phyloP scores from a whole-genome alignment of 1,139 yeast species.

The Blastobotrys illinoisensis region DNA sequence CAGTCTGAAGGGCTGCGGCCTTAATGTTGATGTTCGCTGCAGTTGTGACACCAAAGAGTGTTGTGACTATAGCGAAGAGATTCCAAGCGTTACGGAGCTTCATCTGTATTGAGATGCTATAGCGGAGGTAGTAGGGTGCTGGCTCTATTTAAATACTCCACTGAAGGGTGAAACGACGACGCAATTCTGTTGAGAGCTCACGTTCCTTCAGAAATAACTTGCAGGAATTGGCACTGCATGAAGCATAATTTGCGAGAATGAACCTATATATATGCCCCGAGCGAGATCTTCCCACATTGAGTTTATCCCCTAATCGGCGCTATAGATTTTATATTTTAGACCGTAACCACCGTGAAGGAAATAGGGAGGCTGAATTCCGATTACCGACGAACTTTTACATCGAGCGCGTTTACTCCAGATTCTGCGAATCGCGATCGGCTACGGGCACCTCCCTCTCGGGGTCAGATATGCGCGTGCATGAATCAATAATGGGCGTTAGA shows the following conservation, averaged over 20 bases:
- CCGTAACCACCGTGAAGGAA: background rate
- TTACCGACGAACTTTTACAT: background rate
- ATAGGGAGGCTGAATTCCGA: background rate
- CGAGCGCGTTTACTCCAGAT: background rate
- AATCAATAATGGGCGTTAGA: background rate
- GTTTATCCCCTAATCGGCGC: too few species aligned
- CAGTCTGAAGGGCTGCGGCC: background rate
- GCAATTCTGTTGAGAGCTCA: too few species aligned
- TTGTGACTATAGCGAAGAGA: background rate
- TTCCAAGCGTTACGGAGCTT: background rate
- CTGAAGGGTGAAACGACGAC: too few species aligned
- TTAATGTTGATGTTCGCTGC: background rate
- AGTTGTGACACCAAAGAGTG: background rate
- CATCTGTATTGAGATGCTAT: background rate
- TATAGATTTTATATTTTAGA: too few species aligned
- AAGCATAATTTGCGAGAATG: background rate
- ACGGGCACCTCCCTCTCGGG: background rate
- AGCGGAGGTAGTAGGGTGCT: background rate
- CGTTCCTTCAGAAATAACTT: too few species aligned
- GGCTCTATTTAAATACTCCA: background rate
- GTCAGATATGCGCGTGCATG: background rate
- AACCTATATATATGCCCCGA: too few species aligned
- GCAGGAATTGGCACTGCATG: background rate
- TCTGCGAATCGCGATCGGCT: background rate
- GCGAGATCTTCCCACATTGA: too few species aligned